phyloP scores from a whole-genome alignment of 768 basidiomycete genomes.

The Pleurotus salmoneostramineus region DNA sequence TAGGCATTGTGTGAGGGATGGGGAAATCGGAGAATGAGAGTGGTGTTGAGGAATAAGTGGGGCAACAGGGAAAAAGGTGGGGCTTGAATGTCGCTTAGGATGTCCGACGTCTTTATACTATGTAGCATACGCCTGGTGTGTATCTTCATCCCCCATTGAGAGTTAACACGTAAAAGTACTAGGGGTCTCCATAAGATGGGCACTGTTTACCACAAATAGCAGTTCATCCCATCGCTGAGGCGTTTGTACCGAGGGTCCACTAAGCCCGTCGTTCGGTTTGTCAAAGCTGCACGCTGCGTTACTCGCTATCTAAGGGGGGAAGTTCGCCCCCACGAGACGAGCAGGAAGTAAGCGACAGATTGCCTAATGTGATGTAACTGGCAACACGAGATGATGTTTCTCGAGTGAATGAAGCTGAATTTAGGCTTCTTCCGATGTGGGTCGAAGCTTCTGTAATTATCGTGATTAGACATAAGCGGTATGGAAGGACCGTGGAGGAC shows the following conservation, averaged over 20 bases:
- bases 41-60: background rate
- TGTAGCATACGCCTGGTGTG: background rate
- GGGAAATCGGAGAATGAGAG: background rate
- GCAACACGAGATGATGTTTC: background rate
- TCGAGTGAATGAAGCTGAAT: background rate
- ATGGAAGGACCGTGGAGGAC: background rate
- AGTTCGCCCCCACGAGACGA: background rate
- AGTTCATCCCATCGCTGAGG: background rate
- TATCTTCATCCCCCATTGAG: conserved; percentile 4
- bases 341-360: background rate
- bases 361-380: conserved; percentile 3
- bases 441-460: background rate
- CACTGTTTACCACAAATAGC: background rate
- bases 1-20: conserved; percentile 17
- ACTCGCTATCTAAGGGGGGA: background rate
- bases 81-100: background rate
- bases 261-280: background rate
- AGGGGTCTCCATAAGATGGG: background rate
- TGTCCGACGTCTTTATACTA: conserved; percentile 4
- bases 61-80: background rate
- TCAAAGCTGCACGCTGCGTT: background rate
- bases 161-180: background rate
- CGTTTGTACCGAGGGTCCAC: background rate
- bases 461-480: background rate
- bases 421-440: background rate